Evolutionary conservation across 2,329 filamentous ascomycete species (phyloP), one percentile per base, ranked within the genome.

Genomic region (Scopulariopsis brevicaulis): DNA sequence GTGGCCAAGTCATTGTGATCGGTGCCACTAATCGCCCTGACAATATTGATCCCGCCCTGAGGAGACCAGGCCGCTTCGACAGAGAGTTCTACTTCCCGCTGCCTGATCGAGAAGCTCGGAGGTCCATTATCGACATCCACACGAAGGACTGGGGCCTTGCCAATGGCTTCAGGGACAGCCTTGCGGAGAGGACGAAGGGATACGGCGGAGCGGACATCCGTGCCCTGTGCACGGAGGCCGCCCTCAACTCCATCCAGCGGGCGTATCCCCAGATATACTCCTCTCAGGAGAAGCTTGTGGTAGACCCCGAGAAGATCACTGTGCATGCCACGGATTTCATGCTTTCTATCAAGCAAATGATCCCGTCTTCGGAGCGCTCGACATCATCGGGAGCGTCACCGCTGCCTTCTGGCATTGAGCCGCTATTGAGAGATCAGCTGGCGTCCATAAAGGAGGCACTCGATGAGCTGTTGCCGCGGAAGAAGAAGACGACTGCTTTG

Each of bases 1-100:
- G 92, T 69, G 93, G 93, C 34, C 94, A 99, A 71, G 94, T 99
- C 60, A 96, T 99, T 68, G 92, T 99, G 40, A 97, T 99, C 66
- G 94, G 94, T 63, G 94, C 94, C n/a, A 99, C 93, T 59, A 99
- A 99, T 70, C 85, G 93, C 63, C 93, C 94, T 0, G 93, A 97
- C 71, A 96, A 94, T 56, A 92, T 99, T 61, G 93, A 99, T 70
- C 93, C 93, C 63, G 93, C 93, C n/a, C 79, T 99, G 59, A 87
- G 94, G 60, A 86, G 93, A 55, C 93, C 94, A 22, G 95, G 94
- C 51, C 87, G 94, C 56, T 99, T 99, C 67, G 94, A 99, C 69
- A 81, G 94, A 70, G 95, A 99, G 70, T 99, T 99, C 66, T 97
- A 97, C 74, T 99, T 99, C 68, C 92, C 94, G 1, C 77, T 99